Conservation (phyloP, 768 basidiomycete genomes). For the Dentipellis sp. region DNA sequence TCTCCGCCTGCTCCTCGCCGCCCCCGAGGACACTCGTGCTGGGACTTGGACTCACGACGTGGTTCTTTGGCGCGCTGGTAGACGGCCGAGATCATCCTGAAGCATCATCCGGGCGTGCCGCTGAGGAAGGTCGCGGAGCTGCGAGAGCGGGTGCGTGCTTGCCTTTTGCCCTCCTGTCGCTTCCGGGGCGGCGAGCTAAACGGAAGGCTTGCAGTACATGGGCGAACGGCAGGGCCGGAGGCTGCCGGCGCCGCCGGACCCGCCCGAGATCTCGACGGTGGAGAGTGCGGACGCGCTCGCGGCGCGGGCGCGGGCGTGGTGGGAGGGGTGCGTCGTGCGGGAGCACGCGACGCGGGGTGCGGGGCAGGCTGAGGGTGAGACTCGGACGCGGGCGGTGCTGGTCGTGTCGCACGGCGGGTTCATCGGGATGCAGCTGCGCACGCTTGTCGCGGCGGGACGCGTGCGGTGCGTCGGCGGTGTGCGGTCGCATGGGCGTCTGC, state of each 20-base stretch:
- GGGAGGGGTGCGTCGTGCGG: constrained; percentile 36
- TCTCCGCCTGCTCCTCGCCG: not conserved
- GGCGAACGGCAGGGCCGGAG: constrained; percentile 49
- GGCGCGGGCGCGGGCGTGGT: constrained; percentile 52
- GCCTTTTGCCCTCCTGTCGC: not conserved
- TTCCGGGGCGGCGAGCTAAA: not conserved
- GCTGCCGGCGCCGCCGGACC: constrained; percentile 11
- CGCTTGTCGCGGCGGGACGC: constrained; percentile 33
- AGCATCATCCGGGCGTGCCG: constrained; percentile 37
- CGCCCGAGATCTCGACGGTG: constrained; percentile 26
- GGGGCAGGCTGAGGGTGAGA: not conserved
- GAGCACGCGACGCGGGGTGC: constrained; percentile 15
- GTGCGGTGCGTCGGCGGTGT: constrained; percentile 26
- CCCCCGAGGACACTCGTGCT: not conserved
- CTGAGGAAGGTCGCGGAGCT: constrained; percentile 38
- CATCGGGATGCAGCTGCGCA: constrained; percentile 44
- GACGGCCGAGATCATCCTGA: constrained; percentile 62
- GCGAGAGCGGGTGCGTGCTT: constrained; percentile 53
- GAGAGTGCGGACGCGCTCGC: constrained; percentile 4
- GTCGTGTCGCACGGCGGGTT: constrained; percentile 61
- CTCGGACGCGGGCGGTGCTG: constrained; percentile 26
- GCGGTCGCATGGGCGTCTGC: constrained; percentile 21
- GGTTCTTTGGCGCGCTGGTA: constrained; percentile 17
- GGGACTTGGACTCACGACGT: not conserved
- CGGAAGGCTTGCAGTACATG: constrained; percentile 34